Conservation (phyloP, 306 rosid species). For the Quercus rubra region DNA sequence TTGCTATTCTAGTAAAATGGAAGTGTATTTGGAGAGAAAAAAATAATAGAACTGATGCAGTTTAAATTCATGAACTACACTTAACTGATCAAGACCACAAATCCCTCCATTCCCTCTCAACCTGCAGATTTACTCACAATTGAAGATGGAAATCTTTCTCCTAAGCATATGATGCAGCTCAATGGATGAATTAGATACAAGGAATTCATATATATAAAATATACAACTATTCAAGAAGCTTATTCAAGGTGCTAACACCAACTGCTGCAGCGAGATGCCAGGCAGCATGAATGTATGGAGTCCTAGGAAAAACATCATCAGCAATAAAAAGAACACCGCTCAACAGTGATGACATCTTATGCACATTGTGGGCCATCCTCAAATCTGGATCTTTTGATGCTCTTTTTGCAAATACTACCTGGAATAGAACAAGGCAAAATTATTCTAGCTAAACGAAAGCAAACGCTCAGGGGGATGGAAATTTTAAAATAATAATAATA, state of each 20-base stretch:
- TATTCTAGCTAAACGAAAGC: neutral
- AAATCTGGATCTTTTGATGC: constrained; percentile 85
- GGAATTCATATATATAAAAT: neutral
- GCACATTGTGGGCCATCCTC: constrained; percentile 72
- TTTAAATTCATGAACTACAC: constrained; percentile 8
- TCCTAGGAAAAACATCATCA: constrained; percentile 70
- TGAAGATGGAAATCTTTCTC: constrained; percentile 26
- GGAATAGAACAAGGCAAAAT: constrained; percentile 14
- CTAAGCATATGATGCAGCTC: constrained; percentile 16
- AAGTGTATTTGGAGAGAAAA: neutral
- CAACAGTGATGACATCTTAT: constrained; percentile 76
- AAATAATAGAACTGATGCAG: constrained; percentile 7
- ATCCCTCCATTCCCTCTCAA: neutral
- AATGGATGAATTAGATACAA: neutral
- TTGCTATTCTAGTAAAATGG: neutral
- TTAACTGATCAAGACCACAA: constrained; percentile 10
- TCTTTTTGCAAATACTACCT: constrained; percentile 89
- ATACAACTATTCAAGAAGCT: constrained; percentile 71
- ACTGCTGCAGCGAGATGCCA: constrained; percentile 99
- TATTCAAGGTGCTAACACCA: constrained; percentile 89
- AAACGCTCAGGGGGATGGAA: neutral
- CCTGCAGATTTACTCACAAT: constrained; percentile 3
- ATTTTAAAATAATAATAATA: too few species aligned
- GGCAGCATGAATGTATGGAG: constrained; percentile 92
- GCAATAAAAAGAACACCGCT: constrained; percentile 82